Base-by-base conservation (phyloP, 2,329 filamentous ascomycete genomes). In the Aspergillus arachidicola region DNA sequence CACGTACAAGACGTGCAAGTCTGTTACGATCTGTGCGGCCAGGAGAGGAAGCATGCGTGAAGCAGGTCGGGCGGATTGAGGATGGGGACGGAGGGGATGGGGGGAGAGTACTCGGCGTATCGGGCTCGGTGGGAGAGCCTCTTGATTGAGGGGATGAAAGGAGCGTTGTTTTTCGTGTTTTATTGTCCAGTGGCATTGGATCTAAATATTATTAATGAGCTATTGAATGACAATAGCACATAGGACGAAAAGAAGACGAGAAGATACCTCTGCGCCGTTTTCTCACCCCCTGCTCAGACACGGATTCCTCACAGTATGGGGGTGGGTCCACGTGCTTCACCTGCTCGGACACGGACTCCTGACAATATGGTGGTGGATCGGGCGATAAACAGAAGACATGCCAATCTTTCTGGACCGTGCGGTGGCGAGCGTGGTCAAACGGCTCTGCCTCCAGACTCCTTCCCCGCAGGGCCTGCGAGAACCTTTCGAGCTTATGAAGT, bases 221-320 rank as follows among this genome's bases (percentile, higher is more conserved):
- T 57, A 65, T 53, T 59, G 60, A 64, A 66, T 11, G 26, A 34
- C 21, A 66, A 45, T 7, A 61, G 48, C n/a, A 64, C 38, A 45
- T 57, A 59, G 56, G 41, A 63, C 28, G 23, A 26, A 46, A 14
- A 60, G 1, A 41, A 41, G 57, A 63, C 62, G 34, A 58, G 23
- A 60, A 63, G n/a, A 63, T 68, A 69, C 67, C 67, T 69, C 60
- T 66, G 59, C 48, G 43, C 57, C 64, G 64, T 61, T 69, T 69
- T 63, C 63, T 58, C 59, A 64, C 50, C 36, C 30, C 38, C 45
- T 58, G 60, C 38, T 62, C 59, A 32, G 63, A 63, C 62, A 28
- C 36, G 48, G 12, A n/a, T 23, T 61, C 26, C 45, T 63, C 55
- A 65, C 30, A 34, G 55, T 69, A 69, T 55, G 41, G 46, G 51